Percentiles rank a stretch among this genome's conserved stretches.
Evolutionary conservation across 2,329 filamentous ascomycete genomes (phyloP).

Genomic region (Nectriaceae sp.): DNA sequence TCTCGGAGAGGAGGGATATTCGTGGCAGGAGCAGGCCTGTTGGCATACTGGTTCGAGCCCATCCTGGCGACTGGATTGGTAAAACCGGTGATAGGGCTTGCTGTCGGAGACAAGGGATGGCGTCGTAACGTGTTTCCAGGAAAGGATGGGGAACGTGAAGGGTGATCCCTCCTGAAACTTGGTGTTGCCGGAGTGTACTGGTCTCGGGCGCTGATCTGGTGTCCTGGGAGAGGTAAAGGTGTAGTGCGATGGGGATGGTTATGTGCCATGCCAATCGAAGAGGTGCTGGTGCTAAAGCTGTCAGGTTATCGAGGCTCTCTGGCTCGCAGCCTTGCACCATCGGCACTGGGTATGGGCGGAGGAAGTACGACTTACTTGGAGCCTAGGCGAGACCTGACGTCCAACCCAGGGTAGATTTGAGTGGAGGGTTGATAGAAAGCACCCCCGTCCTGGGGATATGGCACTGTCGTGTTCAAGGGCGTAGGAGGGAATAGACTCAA

Average conservation of each 20-base stretch:
- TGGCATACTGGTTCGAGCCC: slow-evolving; percentile 45
- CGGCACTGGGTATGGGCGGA: not conserved
- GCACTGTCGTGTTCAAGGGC: slow-evolving; percentile 46
- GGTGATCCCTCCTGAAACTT: slow-evolving; percentile 53
- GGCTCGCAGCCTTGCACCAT: slow-evolving; percentile 7
- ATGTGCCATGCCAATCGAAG: slow-evolving; percentile 60
- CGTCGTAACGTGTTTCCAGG: slow-evolving; percentile 46
- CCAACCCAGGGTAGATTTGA: slow-evolving; percentile 50
- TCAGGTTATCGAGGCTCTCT: slow-evolving; percentile 5
- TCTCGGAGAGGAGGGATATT: slow-evolving; percentile 56
- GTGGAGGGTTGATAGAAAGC: slow-evolving; percentile 50
- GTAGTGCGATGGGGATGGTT: slow-evolving; percentile 49
- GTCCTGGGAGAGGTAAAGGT: slow-evolving; percentile 53
- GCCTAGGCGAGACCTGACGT: slow-evolving; percentile 55
- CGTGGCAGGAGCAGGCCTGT: slow-evolving; percentile 24
- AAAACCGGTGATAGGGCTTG: slow-evolving; percentile 49
- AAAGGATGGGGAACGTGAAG: slow-evolving; percentile 55
- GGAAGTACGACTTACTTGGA: slow-evolving; percentile 50
- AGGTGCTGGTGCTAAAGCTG: slow-evolving; percentile 44
- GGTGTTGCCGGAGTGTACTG: slow-evolving; percentile 55
- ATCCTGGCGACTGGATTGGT: slow-evolving; percentile 49
- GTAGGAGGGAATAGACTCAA: slow-evolving; percentile 55
- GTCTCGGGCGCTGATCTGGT: slow-evolving; percentile 53
- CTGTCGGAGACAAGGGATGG: slow-evolving; percentile 55
- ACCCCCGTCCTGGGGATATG: slow-evolving; percentile 52